Conservation (phyloP, 805 yeast genomes). For the Kuraishia cidri region DNA sequence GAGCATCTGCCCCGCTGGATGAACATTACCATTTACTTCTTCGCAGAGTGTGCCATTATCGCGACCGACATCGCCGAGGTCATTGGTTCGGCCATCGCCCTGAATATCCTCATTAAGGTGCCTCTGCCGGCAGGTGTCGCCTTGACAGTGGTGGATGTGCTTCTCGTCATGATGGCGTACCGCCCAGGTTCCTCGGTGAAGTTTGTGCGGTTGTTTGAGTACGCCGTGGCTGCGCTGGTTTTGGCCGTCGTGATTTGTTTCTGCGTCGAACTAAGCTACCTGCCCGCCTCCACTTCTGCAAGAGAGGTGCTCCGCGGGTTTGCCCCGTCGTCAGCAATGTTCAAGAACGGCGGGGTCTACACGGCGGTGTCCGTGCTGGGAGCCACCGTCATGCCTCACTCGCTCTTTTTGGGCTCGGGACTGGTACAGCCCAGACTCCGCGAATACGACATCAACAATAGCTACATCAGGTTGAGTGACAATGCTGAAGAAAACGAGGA, state of each 20-base stretch:
- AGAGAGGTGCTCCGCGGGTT: constrained; percentile 32
- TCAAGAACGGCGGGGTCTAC: constrained; percentile 31
- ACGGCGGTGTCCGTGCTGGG: constrained; percentile 39
- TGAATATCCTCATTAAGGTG: constrained; percentile 31
- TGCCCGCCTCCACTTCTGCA: constrained; percentile 16
- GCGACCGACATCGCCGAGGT: constrained; percentile 49
- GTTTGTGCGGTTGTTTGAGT: constrained; percentile 32
- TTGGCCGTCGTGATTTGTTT: constrained; percentile 33
- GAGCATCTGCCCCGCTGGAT: constrained; percentile 28
- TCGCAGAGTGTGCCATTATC: constrained; percentile 38
- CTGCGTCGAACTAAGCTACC: constrained; percentile 30
- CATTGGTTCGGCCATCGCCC: constrained; percentile 41
- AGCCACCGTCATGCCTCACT: constrained; percentile 44
- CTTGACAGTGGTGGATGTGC: constrained; percentile 33
- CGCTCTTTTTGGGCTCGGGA: constrained; percentile 38
- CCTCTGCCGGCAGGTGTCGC: constrained; percentile 42
- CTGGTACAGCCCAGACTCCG: constrained; percentile 38
- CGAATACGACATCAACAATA: constrained; percentile 31
- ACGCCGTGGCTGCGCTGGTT: constrained; percentile 31
- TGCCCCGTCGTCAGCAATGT: constrained; percentile 31
- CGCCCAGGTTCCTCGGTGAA: constrained; percentile 31
- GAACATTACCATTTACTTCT: constrained; percentile 26
- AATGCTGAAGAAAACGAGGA: constrained; percentile 22
- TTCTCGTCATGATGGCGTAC: constrained; percentile 37
- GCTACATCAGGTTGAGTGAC: constrained; percentile 15